Base-by-base conservation (phyloP, 2,329 filamentous ascomycete genomes). In the Talaromyces verruculosus region DNA sequence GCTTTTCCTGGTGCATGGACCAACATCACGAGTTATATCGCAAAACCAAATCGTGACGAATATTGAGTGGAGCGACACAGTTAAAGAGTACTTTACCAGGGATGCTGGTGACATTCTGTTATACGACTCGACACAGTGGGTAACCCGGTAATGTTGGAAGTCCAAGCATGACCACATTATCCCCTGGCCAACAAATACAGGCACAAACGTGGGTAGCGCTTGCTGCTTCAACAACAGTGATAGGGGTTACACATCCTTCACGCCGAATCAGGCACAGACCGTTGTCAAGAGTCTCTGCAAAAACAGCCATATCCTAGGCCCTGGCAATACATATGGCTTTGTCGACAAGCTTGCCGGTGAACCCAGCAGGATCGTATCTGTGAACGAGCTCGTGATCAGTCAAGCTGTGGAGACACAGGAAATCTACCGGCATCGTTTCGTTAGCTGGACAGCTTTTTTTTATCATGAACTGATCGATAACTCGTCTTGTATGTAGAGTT, bases 1-100 rank as follows among this genome's bases (percentile, higher is more conserved):
- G 78, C 78, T 0, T 35, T 53, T 1, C 61, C 67, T 5, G 80
- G 78, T 2, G 19, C 30, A 1, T 82, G 79, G 67, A 82, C 79
- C 0, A 67, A 63, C 2, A 79, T 75, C 0, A 67, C 66, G 0
- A 79, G 79, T 2, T 80, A 80, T 63, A 72, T 81, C 5, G 68
- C 53, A 7, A 55, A 64, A 33, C 22, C 37, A 61, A 30, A 61
- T 61, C 1, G 33, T 61, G 35, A 43, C 19, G 19, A 28, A 25
- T 11, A 43, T n/a, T 5, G 19, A 47, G 45, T 47, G 45, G 45
- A 43, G 19, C 39, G 13, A 19, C 45, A 47, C 45, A n/a, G 25
- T 30, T 13, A 30, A 25, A 5, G 25, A 33, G 11, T 61, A 61
- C 25, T 19, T 45, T 13, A 28, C 39, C 25, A 15, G 33, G 39